Conservation (phyloP, 2,329 filamentous ascomycete species). For the Chaetomiaceae sp. region DNA sequence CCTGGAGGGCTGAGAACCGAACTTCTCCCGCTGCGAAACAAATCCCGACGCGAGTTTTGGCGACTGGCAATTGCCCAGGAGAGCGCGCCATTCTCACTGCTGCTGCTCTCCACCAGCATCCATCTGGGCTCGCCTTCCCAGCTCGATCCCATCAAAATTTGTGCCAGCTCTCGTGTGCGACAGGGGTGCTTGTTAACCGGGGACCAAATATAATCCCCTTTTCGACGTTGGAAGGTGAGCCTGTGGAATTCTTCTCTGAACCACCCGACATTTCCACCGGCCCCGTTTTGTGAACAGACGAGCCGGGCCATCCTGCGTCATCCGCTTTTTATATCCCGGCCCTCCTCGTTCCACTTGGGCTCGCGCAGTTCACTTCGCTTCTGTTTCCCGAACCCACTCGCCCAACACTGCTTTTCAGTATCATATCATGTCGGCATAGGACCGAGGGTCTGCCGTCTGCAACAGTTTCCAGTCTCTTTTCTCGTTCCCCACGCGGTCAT, state of each 20-base stretch:
- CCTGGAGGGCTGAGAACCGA: background rate
- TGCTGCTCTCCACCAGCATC: conserved; percentile 15
- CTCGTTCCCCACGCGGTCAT: no score
- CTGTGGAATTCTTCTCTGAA: conserved; percentile 17
- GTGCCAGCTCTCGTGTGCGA: conserved; percentile 4
- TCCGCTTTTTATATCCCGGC: conserved; percentile 8
- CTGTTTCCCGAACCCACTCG: no score
- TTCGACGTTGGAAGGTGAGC: conserved; percentile 20
- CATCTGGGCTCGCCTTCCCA: conserved; percentile 9
- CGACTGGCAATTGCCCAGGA: conserved; percentile 1
- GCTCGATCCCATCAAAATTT: conserved; percentile 3
- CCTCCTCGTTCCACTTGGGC: no score
- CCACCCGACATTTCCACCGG: conserved; percentile 10
- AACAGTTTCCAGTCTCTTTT: no score
- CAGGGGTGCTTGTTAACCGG: conserved; percentile 9
- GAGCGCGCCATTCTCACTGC: conserved; percentile 2
- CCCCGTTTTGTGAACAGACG: background rate
- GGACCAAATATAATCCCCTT: conserved; percentile 6
- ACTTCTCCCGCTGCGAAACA: conserved; percentile 10
- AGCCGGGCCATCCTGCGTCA: conserved; percentile 15
- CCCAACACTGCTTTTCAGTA: no score
- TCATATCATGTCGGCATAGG: no score
- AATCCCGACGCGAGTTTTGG: conserved; percentile 4
- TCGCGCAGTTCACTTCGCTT: no score
- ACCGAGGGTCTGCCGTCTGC: no score